Evolutionary conservation across 192 early-diverging fungal species (phyloP).

Genomic region (Phycomyces blakesleeanus): DNA sequence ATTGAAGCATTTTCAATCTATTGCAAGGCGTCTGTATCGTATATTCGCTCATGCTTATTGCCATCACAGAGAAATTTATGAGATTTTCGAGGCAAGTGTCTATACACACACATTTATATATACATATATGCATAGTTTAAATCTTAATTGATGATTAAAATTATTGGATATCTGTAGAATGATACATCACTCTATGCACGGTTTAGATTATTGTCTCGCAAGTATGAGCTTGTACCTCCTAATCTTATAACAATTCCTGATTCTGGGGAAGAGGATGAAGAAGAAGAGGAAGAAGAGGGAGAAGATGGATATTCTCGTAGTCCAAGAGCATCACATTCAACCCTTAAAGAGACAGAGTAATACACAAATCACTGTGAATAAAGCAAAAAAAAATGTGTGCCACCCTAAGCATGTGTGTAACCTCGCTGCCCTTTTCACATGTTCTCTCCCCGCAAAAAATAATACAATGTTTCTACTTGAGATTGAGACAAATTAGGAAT

Average conservation of each 20-base stretch:
- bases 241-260: conserved; percentile 69
- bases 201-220: conserved; percentile 64
- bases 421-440: not conserved
- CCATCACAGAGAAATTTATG: conserved; percentile 88
- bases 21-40: conserved; percentile 90
- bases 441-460: not conserved
- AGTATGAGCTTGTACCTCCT: conserved; percentile 61
- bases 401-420: not conserved
- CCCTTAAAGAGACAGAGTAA: not conserved
- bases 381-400: not conserved
- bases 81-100: conserved; percentile 74
- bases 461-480: too few relatives aligned
- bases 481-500: too few relatives aligned
- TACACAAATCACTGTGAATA: too few relatives aligned
- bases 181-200: conserved; percentile 69
- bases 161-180: conserved; percentile 40
- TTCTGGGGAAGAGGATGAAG: conserved; percentile 9
- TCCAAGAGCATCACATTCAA: not conserved
- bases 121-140: not conserved
- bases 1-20: conserved; percentile 82
- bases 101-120: too few relatives aligned
- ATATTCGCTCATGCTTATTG: conserved; percentile 96
- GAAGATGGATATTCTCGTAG: conserved; percentile 7
- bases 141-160: not conserved
- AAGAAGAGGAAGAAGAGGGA: conserved; percentile 14